phyloP scores from a whole-genome alignment of 768 basidiomycete species.

The Rhizopogon salebrosus region DNA sequence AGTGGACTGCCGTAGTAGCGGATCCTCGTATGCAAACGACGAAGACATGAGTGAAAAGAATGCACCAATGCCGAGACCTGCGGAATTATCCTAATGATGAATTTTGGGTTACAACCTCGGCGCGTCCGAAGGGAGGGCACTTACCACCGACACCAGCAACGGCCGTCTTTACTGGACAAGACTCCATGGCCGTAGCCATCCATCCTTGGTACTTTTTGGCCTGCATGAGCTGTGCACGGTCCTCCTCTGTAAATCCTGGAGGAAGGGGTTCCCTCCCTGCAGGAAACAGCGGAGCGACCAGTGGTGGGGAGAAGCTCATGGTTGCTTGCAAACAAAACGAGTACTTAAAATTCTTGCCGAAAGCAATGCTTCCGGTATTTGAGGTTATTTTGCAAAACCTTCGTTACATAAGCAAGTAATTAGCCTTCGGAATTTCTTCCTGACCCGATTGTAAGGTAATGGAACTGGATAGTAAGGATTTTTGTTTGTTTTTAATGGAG shows the following conservation, averaged over 20 bases:
- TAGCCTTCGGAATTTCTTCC: no score
- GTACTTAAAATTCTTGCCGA: slow-evolving; percentile 3
- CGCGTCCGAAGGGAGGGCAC: slow-evolving; percentile 19
- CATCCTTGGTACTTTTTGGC: slow-evolving; percentile 74
- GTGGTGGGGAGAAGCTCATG: slow-evolving; percentile 27
- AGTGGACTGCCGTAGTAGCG: slow-evolving; percentile 63
- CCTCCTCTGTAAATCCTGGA: slow-evolving; percentile 77
- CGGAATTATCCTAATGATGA: not conserved
- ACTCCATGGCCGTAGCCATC: slow-evolving; percentile 73
- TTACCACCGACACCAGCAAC: slow-evolving; percentile 80
- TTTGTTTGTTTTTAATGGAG: not conserved
- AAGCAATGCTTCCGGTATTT: slow-evolving; percentile 9
- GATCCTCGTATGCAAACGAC: slow-evolving; percentile 94
- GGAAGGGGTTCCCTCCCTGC: slow-evolving; percentile 88
- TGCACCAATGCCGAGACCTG: slow-evolving; percentile 88
- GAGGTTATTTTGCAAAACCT: slow-evolving; percentile 11
- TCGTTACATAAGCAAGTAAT: slow-evolving; percentile 30
- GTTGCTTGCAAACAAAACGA: not conserved
- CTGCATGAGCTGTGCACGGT: slow-evolving; percentile 59
- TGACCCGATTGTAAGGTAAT: no score
- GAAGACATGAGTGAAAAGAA: slow-evolving; percentile 97
- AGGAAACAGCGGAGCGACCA: slow-evolving; percentile 70
- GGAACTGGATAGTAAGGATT: not conserved
- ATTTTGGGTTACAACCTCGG: slow-evolving; percentile 1
- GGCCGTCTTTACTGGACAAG: slow-evolving; percentile 77